A percentile compares a stretch with the other conserved stretches of the same genome.
Evolutionary conservation across 345 rosid species (phyloP).

Genomic region (Euphorbia lathyris): DNA sequence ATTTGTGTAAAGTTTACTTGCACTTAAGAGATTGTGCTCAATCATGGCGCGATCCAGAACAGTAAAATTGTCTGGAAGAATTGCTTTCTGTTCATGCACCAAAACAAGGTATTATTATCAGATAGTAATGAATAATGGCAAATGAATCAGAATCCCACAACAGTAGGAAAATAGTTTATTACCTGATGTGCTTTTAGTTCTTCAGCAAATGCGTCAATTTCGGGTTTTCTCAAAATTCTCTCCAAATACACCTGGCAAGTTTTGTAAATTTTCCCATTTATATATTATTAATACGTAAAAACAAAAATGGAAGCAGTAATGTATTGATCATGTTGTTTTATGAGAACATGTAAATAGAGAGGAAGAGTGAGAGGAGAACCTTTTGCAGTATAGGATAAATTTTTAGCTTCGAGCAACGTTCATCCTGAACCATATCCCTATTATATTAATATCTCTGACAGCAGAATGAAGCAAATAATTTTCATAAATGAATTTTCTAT

Average conservation of each 20-base stretch:
- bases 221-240: slow-evolving; percentile 93
- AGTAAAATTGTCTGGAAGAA: slow-evolving; percentile 85
- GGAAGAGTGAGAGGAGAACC: slow-evolving; percentile 41
- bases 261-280: slow-evolving; percentile 4
- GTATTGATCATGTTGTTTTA: background rate
- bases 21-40: slow-evolving; percentile 96
- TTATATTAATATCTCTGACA: slow-evolving; percentile 14
- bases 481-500: slow-evolving; percentile 1
- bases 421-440: slow-evolving; percentile 62
- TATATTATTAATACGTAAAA: background rate
- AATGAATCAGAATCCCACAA: slow-evolving; percentile 10
- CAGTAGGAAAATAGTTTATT: slow-evolving; percentile 10
- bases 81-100: slow-evolving; percentile 65
- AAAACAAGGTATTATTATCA: slow-evolving; percentile 18
- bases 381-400: slow-evolving; percentile 92
- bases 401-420: slow-evolving; percentile 90
- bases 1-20: slow-evolving; percentile 94
- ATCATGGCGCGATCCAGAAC: slow-evolving; percentile 97
- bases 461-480: background rate
- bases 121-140: background rate
- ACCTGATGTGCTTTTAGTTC: slow-evolving; percentile 97
- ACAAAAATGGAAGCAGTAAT: background rate
- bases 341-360: background rate
- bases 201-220: slow-evolving; percentile 89
- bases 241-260: slow-evolving; percentile 80